Evolutionary conservation across 2,329 filamentous ascomycete species (phyloP), one percentile per base, ranked within the genome.

Genomic region (Clonostachys solani): DNA sequence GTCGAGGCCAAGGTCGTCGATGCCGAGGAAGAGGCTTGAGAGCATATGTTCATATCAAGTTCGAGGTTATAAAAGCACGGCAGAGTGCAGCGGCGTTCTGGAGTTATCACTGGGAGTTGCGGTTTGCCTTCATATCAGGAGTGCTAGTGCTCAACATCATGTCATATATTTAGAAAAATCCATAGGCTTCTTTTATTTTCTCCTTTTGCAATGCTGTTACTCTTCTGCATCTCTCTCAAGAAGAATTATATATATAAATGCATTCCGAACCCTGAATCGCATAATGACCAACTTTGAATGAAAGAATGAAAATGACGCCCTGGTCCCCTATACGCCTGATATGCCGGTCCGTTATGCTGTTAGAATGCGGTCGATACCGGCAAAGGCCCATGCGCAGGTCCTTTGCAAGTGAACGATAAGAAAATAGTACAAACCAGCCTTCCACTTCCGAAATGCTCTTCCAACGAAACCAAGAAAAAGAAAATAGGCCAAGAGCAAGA

Each of bases 1-100:
- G 62, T 89, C 41, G 81, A 73, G 55, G 89, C 90, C 10, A 79
- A 77, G 52, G 74, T 95, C 16, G 61, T 89, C n/a, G 83, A 45
- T 12, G 49, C 40, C 6, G 44, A 37, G 13, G 47, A 51, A 40
- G 47, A 29, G 23, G 23, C 23, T 29, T 29, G 23, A 29, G 23
- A 10, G 23, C 23, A 29, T 29, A 29, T 6, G 23, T 29, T 4
- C 2, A 29, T 9, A 29, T 29, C 5, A 19, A 5, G 18, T 19
- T 19, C 18, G 18, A 29, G 23, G 23, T 29, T 29, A 29, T 10
- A 29, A 29, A 10, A 29, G 23, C 23, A 29, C 23, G 23, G 8
- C 23, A 29, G 23, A 29, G 23, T 29, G 23, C 23, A 29, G 23
- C 23, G 23, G 23, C 23, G 23, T 29, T 29, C 23, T 29, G 23